phyloP scores from a whole-genome alignment of 129 eudicot species.

The Chrysanthemum lavandulifolium region DNA sequence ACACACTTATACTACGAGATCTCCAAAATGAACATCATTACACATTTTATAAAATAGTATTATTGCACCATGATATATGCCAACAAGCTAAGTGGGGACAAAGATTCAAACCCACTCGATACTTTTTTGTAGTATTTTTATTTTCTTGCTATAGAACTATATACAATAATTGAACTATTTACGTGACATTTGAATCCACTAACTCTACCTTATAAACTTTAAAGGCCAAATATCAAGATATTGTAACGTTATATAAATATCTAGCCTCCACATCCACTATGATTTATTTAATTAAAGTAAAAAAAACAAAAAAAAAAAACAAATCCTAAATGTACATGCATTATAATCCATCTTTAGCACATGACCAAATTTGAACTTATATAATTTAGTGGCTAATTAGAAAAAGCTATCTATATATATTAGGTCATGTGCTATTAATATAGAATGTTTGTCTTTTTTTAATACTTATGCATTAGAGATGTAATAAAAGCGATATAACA shows the following conservation, averaged over 20 bases:
- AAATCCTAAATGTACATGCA: constrained; percentile 3
- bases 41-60: not conserved
- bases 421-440: not conserved
- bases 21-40: not conserved
- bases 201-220: not conserved
- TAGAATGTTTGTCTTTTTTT: not conserved
- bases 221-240: constrained; percentile 8
- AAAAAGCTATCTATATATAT: not conserved
- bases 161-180: not conserved
- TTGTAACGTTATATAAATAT: not conserved
- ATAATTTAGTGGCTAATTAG: no score
- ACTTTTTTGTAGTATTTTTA: constrained; percentile 8
- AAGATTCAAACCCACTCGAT: not conserved
- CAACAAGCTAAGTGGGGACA: not conserved
- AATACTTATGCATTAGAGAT: not conserved
- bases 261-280: constrained; percentile 13
- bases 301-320: not conserved
- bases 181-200: no score
- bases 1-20: not conserved
- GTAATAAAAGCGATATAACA: constrained; percentile 15
- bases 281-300: constrained; percentile 10
- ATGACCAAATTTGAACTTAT: not conserved
- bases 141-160: not conserved
- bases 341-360: constrained; percentile 17
- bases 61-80: not conserved